These are phyloP conservation scores for Pichia sp. DNA, from an alignment of 1,139 yeast species.

Conservation along the genomic window DNA sequence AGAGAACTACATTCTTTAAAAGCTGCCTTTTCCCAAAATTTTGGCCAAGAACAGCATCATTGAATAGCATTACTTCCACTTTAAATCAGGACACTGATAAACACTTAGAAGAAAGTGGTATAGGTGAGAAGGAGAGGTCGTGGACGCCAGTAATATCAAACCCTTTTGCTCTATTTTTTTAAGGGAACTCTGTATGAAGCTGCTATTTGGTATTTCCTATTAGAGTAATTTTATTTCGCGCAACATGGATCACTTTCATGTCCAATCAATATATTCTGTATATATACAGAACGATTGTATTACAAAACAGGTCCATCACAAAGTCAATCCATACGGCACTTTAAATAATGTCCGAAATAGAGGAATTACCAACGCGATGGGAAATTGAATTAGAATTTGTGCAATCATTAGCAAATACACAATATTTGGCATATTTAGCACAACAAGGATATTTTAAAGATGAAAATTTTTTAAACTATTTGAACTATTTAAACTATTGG, in stretches of 20 bases:
- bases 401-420: conserved; percentile 75
- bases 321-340: neutral
- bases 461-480: conserved; percentile 54
- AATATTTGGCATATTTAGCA: conserved; percentile 66
- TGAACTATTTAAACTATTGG: conserved; percentile 72
- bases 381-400: conserved; percentile 79
- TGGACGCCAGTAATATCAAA: no score
- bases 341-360: conserved; percentile 3
- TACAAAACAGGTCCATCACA: no score
- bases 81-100: no score
- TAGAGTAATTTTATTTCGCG: neutral
- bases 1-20: no score
- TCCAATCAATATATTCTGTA: neutral
- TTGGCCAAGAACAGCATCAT: no score
- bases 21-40: no score
- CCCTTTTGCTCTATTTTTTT: no score
- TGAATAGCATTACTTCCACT: no score
- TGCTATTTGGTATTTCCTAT: neutral
- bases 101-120: no score
- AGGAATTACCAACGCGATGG: conserved; percentile 63
- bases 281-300: neutral
- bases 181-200: no score
- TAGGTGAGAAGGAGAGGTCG: no score
- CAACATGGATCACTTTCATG: neutral
- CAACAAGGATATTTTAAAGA: conserved; percentile 64